Evolutionary conservation across 1,284 basidiomycete genomes (phyloP), one percentile per base, ranked within the genome.

Genomic region (Xerocomus nothofagi): DNA sequence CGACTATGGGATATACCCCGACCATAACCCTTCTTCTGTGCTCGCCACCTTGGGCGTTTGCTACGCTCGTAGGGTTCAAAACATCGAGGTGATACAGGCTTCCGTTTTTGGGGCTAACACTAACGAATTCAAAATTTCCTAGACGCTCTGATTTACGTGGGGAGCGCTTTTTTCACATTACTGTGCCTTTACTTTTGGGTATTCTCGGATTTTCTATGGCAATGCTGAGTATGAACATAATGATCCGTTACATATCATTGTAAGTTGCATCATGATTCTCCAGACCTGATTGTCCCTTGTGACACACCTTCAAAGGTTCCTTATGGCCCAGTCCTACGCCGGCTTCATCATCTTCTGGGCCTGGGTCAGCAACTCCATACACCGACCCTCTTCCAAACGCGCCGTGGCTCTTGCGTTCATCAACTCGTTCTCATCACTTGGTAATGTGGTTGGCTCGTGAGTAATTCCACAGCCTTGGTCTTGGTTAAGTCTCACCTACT

Each of bases 181-280:
- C 71, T 2, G 62, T 70, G 31, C 78, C 86, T 3, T 70, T 86
- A 15, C 55, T 72, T 31, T 54, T 84, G 20, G 86, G 85, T 14
- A 80, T 87, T 39, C 43, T 86, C n/a, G 89, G 88, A 6, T 91
- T 91, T 65, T 60, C 86, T 40, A 81, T 93, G 44, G 84, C 89
- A 2, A 76, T 86, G 47, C 75, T 77, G 15, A 88, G 84, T 2
- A 82, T 84, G 81, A 84, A 84, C 63, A 75, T 71, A 2, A 73
- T 73, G 6, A 73, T 81, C 26, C 84, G 88, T 32, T 91, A 92
- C 65, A 67, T 88, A 20, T 82, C 88, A 10, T 67, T 91, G 82
- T 90, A 59, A 58, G 79, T 47, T 17, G 3, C 41, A 33, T 33
- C 15, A n/a, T n/a, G n/a, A n/a, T n/a, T n/a, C 6, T 24, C 18